Percentiles rank a stretch among this genome's conserved stretches.
Evolutionary conservation across 805 yeast species (phyloP).

Genomic region (Nakazawaea peltata): DNA sequence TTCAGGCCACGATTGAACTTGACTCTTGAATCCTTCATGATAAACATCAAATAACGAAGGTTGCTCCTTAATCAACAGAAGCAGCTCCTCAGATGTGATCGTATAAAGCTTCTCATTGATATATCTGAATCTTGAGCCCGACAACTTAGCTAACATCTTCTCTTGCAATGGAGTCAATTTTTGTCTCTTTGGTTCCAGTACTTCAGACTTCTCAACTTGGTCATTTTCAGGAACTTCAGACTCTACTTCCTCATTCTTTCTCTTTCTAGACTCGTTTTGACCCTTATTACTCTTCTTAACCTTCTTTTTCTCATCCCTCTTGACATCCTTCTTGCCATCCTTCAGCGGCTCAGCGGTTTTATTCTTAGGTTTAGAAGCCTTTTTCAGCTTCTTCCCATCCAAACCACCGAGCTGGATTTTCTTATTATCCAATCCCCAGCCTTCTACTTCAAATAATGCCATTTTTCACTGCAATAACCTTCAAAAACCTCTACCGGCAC

Average conservation of each 20-base stretch:
- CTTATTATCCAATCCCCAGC: constrained; percentile 62
- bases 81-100: constrained; percentile 68
- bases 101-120: constrained; percentile 97
- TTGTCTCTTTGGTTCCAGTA: constrained; percentile 4
- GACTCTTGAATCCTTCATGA: constrained; percentile 91
- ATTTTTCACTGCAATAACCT: too few relatives aligned
- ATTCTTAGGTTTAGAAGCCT: constrained; percentile 20
- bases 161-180: constrained; percentile 82
- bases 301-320: background rate
- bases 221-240: background rate
- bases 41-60: constrained; percentile 91
- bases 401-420: constrained; percentile 41
- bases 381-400: constrained; percentile 18
- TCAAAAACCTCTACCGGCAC: too few relatives aligned
- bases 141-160: constrained; percentile 89
- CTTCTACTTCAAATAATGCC: constrained; percentile 74
- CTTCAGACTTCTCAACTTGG: constrained; percentile 2
- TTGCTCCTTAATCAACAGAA: constrained; percentile 63
- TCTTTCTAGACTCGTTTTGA: background rate
- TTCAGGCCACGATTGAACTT: constrained; percentile 97
- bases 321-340: constrained; percentile 5
- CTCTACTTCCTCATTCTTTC: background rate
- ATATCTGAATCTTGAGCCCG: constrained; percentile 97
- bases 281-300: background rate
- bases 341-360: constrained; percentile 7